A percentile compares a stretch with the other conserved stretches of the same genome.
These are phyloP conservation scores for Trichoderma afroharzianum DNA, from an alignment of 2,329 filamentous ascomycete species.

Conservation along the genomic window DNA sequence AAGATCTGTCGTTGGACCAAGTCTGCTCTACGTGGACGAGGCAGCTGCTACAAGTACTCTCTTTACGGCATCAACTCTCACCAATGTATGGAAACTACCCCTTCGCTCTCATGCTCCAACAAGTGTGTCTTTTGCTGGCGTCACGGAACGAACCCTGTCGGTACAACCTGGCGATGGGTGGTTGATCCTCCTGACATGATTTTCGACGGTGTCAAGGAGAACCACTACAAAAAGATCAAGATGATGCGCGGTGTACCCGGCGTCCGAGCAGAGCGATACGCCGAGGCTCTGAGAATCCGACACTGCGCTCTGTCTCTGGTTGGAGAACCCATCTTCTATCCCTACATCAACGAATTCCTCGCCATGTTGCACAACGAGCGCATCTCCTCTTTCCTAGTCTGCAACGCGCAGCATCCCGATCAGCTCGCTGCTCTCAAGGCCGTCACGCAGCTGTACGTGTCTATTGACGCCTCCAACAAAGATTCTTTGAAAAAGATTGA, in stretches of 20 bases:
- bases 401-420: slow-evolving; percentile 94
- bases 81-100: slow-evolving; percentile 97
- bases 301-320: slow-evolving; percentile 92
- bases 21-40: slow-evolving; percentile 85
- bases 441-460: slow-evolving; percentile 94
- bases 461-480: slow-evolving; percentile 88
- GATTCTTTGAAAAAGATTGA: slow-evolving; percentile 87
- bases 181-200: slow-evolving; percentile 88
- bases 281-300: slow-evolving; percentile 86
- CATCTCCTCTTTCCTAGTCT: slow-evolving; percentile 93
- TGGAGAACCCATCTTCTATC: slow-evolving; percentile 98
- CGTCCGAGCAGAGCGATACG: slow-evolving; percentile 84
- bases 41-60: slow-evolving; percentile 95
- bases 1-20: slow-evolving; percentile 99
- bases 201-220: slow-evolving; percentile 83
- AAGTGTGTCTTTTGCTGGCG: slow-evolving; percentile 99
- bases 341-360: slow-evolving; percentile 91
- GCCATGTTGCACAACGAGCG: slow-evolving; percentile 76
- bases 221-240: slow-evolving; percentile 96
- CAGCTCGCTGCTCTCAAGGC: slow-evolving; percentile 77
- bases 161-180: slow-evolving; percentile 94
- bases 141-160: slow-evolving; percentile 94
- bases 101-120: slow-evolving; percentile 92
- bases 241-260: slow-evolving; percentile 93
- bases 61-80: slow-evolving; percentile 97